Evolutionary conservation across 495 filamentous ascomycete genomes (phyloP).

Genomic region (Elaphomyces granulatus): DNA sequence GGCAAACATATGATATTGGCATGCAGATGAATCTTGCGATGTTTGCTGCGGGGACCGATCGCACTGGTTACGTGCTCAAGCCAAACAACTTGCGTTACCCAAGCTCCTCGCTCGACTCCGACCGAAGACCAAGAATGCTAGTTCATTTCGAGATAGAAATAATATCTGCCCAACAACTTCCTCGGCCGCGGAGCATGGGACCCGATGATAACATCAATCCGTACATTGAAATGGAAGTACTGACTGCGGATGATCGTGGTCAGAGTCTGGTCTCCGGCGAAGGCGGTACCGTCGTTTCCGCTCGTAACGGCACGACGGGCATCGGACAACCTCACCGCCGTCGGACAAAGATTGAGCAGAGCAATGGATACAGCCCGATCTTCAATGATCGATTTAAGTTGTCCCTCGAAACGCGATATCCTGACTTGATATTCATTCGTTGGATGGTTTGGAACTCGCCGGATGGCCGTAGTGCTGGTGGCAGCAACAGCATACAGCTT

Average conservation of each 20-base stretch:
- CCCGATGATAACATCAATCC: constrained; percentile 69
- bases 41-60: constrained; percentile 86
- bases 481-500: constrained; percentile 48
- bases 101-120: constrained; percentile 27
- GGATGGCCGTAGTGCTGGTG: constrained; percentile 49
- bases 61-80: constrained; percentile 85
- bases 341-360: constrained; percentile 60
- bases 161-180: constrained; percentile 88
- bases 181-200: constrained; percentile 56
- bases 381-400: constrained; percentile 67
- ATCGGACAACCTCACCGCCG: constrained; percentile 63
- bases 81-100: constrained; percentile 64
- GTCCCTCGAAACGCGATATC: constrained; percentile 74
- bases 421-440: constrained; percentile 83
- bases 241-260: constrained; percentile 81
- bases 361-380: constrained; percentile 83
- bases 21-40: constrained; percentile 96
- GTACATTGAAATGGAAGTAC: constrained; percentile 88
- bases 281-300: constrained; percentile 56
- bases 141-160: constrained; percentile 75
- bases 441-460: constrained; percentile 78
- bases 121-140: constrained; percentile 41
- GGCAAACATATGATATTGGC: constrained; percentile 91
- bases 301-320: constrained; percentile 53
- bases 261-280: constrained; percentile 45